Base-by-base conservation (phyloP, 495 filamentous ascomycete genomes). In the Emericellopsis terricola region DNA sequence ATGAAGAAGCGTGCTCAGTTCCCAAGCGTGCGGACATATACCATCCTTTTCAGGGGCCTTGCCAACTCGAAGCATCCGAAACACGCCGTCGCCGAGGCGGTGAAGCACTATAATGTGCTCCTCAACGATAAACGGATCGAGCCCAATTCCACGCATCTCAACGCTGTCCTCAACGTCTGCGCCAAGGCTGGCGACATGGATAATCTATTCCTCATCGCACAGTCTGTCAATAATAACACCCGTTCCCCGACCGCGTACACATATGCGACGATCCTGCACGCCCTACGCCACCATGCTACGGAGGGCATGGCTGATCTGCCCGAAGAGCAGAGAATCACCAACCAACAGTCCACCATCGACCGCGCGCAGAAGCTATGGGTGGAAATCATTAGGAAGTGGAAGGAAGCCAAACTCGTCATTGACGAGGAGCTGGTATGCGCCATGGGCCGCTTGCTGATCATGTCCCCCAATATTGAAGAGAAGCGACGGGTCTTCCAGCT, bases 1-100 rank as follows among this genome's bases (percentile, higher is more conserved):
- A 97, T 97, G 89, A 97, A 96, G 56, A 96, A 94, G 56, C 66
- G 82, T 13, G 73, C 60, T 20, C 72, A 80, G 37, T 55, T 55
- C 17, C 89, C 89, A 0, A 82, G 81, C 48, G 55, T 68, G 2
- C 60, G 67, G 36, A 92, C 87, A 0, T 94, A 78, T 49, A 86
- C 80, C 2, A 75, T 81, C 32, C 74, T 96, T 37, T 67, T 97
- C 44, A 63, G 72, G 15, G 89, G 86, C 15, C 66, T 83, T 14
- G 62, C 73, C 15, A 40, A 53, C n/a, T 59, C 73, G 27, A 33
- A 60, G 1, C 55, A 71, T 18, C 55, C 59, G 10, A 49, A 56
- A 20, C 43, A 67, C 15, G 66, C 70, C 16, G 59, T 82, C 4
- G 47, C 56, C 11, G 68, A 72, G 33, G 79, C 82, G 0, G 40